Evolutionary conservation across 2,329 filamentous ascomycete species (phyloP).

Genomic region (Xylaria sp.): DNA sequence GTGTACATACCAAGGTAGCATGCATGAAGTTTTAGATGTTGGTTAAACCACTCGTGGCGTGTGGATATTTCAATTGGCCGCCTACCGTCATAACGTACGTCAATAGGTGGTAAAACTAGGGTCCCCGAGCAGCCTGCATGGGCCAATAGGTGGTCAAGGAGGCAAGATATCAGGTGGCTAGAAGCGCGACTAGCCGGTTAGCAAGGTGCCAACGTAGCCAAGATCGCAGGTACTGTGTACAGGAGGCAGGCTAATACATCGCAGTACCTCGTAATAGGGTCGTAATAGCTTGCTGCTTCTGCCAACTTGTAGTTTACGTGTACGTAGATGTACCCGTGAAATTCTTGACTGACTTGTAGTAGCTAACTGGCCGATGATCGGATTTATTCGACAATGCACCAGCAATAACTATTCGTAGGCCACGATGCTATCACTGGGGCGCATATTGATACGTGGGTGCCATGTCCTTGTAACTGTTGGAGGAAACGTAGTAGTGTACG

Average conservation of each 20-base stretch:
- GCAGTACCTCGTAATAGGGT: too few species aligned
- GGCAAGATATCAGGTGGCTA: neutral
- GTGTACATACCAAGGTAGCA: slow-evolving; percentile 7
- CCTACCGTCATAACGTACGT: neutral
- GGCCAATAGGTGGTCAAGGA: neutral
- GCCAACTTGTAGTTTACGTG: neutral
- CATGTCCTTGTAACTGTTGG: neutral
- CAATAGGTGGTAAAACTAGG: neutral
- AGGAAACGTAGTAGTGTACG: neutral
- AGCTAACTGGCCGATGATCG: neutral
- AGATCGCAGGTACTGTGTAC: neutral
- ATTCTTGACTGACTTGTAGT: too few species aligned
- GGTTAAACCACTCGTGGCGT: slow-evolving; percentile 41
- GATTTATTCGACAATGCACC: neutral
- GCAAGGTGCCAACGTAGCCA: neutral
- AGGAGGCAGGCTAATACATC: slow-evolving; percentile 4
- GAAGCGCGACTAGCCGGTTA: slow-evolving; percentile 2
- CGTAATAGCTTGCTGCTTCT: neutral
- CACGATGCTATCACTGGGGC: neutral
- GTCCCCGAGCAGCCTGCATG: slow-evolving; percentile 1
- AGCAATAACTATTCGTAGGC: neutral
- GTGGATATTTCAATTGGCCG: slow-evolving; percentile 24
- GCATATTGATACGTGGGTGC: neutral
- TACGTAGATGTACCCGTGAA: too few species aligned
- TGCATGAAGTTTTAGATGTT: slow-evolving; percentile 15